Conservation (phyloP, 2,329 filamentous ascomycete genomes). For the Rachicladosporium sp. region DNA sequence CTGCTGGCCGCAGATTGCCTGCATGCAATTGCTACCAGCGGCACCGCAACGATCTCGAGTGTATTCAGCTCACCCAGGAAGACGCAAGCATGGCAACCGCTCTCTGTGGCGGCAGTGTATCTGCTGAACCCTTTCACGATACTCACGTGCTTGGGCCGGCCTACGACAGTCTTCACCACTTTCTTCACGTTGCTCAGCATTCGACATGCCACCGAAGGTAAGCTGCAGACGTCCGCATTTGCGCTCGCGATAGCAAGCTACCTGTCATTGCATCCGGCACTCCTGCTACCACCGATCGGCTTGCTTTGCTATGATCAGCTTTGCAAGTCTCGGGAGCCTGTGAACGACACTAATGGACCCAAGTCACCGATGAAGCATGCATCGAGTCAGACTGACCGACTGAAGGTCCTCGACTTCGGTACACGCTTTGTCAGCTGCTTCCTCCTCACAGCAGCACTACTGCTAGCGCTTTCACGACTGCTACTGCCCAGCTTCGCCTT, state of each 20-base stretch:
- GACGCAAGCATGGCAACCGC: conserved; percentile 59
- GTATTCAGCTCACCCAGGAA: conserved; percentile 69
- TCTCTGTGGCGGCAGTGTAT: conserved; percentile 69
- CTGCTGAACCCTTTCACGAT: conserved; percentile 93
- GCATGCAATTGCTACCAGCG: conserved; percentile 66
- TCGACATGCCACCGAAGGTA: conserved; percentile 64
- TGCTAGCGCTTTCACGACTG: conserved; percentile 60
- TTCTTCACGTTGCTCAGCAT: conserved; percentile 77
- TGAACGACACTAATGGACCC: background rate
- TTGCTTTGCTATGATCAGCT: conserved; percentile 62
- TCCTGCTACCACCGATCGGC: conserved; percentile 72
- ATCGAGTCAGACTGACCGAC: background rate
- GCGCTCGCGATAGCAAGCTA: conserved; percentile 80
- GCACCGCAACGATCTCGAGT: conserved; percentile 60
- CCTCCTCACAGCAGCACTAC: conserved; percentile 40
- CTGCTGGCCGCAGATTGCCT: conserved; percentile 71
- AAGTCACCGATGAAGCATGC: background rate
- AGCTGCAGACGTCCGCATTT: conserved; percentile 62
- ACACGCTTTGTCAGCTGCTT: conserved; percentile 46
- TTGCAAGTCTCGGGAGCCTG: conserved; percentile 2
- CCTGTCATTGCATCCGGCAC: conserved; percentile 78
- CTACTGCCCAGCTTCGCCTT: conserved; percentile 82
- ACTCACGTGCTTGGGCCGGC: conserved; percentile 76
- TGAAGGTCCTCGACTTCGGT: conserved; percentile 15
- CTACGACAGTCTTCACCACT: conserved; percentile 80